Conservation (phyloP, 352 stramenopile species). For the Globisporangium parvum region DNA sequence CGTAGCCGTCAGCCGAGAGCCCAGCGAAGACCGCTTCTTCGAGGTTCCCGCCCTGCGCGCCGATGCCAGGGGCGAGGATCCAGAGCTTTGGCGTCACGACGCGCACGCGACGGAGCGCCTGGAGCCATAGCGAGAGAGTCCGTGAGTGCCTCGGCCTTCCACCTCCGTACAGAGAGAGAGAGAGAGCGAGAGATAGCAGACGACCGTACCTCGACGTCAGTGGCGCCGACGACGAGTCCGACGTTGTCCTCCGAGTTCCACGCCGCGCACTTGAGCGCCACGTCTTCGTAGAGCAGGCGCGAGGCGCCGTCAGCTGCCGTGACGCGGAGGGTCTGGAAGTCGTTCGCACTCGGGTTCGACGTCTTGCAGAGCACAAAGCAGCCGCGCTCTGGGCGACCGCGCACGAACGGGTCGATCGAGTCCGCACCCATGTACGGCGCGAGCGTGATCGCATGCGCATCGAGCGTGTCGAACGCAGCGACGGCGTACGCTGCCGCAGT, state of each 20-base stretch:
- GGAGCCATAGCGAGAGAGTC: constrained; percentile 11
- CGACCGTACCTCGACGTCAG: constrained; percentile 67
- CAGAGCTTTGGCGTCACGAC: constrained; percentile 86
- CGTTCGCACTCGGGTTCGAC: constrained; percentile 96
- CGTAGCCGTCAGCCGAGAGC: constrained; percentile 82
- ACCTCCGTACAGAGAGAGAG: not conserved
- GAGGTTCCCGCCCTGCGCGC: constrained; percentile 90
- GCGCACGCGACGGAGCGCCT: constrained; percentile 87
- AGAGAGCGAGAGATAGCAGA: too few relatives aligned
- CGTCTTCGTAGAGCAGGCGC: constrained; percentile 81
- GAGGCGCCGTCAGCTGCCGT: constrained; percentile 8
- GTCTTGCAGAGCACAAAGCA: constrained; percentile 99
- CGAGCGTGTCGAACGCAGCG: constrained; percentile 90
- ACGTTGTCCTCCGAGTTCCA: constrained; percentile 91
- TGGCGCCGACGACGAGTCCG: constrained; percentile 97
- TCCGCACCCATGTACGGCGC: constrained; percentile 98
- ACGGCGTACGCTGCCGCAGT: constrained; percentile 96
- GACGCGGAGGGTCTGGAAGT: constrained; percentile 90
- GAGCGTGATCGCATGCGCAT: constrained; percentile 95
- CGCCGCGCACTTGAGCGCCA: constrained; percentile 85
- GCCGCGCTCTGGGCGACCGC: constrained; percentile 72
- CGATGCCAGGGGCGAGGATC: constrained; percentile 97
- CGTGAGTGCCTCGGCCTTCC: not conserved
- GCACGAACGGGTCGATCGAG: constrained; percentile 96
- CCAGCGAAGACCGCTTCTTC: constrained; percentile 83